Evolutionary conservation across 257 asterid genomes (phyloP).

Genomic region (Schizonepeta tenuifolia): DNA sequence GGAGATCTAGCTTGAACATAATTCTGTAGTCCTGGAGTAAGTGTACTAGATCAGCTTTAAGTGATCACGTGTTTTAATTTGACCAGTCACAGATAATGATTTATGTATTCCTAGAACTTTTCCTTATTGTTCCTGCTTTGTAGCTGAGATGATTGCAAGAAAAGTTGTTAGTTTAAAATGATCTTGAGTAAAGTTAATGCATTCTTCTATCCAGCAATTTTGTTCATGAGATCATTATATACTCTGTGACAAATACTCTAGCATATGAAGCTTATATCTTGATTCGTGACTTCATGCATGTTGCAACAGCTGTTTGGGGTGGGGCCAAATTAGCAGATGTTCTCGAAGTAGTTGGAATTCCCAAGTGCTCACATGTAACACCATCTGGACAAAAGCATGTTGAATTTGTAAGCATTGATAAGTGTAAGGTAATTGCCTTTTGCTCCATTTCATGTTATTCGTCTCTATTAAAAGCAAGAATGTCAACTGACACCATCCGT

Average conservation of each 20-base stretch:
- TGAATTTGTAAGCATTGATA: constrained; percentile 95
- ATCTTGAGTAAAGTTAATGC: constrained; percentile 10
- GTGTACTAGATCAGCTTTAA: background rate
- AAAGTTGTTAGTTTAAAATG: background rate
- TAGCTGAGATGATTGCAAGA: constrained; percentile 3
- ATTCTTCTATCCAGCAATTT: background rate
- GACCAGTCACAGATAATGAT: background rate
- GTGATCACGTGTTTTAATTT: background rate
- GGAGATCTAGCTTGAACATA: constrained; percentile 10
- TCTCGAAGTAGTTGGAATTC: constrained; percentile 81
- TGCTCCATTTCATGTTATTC: constrained; percentile 17
- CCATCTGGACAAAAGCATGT: constrained; percentile 83
- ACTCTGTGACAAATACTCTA: background rate
- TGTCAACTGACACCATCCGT: constrained; percentile 26
- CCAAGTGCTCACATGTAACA: constrained; percentile 59
- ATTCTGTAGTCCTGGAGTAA: background rate
- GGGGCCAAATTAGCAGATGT: constrained; percentile 96
- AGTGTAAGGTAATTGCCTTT: constrained; percentile 76
- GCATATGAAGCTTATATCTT: background rate
- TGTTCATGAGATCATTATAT: constrained; percentile 12
- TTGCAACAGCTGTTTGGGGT: constrained; percentile 83
- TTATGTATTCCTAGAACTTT: background rate
- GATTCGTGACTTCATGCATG: constrained; percentile 27
- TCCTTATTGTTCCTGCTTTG: background rate
- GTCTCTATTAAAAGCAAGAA: constrained; percentile 21